phyloP scores from a whole-genome alignment of 176 grass and related monocot species.

The Oropetium thomaeum region DNA sequence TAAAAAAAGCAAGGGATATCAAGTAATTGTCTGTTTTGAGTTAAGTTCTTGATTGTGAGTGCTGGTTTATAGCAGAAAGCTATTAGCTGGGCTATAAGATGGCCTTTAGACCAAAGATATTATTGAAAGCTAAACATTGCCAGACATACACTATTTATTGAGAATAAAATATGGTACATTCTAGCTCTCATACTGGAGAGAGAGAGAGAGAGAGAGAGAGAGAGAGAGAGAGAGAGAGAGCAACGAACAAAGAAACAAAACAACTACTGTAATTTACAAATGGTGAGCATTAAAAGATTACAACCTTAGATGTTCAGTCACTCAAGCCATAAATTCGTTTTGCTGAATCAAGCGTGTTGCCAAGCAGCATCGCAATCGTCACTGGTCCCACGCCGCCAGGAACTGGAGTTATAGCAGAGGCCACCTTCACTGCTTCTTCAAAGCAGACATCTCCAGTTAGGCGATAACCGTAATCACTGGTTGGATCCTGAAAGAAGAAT shows the following conservation, averaged over 20 bases:
- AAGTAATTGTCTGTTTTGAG: neutral
- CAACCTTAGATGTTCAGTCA: conserved; percentile 24
- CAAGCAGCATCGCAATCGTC: conserved; percentile 88
- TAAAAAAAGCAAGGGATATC: neutral
- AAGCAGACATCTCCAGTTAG: conserved; percentile 86
- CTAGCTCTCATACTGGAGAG: conserved; percentile 15
- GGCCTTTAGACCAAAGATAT: neutral
- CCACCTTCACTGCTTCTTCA: conserved; percentile 77
- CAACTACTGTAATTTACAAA: conserved; percentile 48
- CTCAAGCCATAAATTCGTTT: conserved; percentile 49
- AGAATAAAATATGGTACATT: conserved; percentile 21
- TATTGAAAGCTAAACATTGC: neutral
- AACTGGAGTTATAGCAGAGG: conserved; percentile 86
- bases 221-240: conserved; percentile 22
- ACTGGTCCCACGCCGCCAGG: conserved; percentile 92
- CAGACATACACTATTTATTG: conserved; percentile 8
- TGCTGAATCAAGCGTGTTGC: conserved; percentile 77
- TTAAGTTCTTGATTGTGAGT: neutral
- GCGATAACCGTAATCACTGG: conserved; percentile 68
- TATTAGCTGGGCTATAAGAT: neutral
- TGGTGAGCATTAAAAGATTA: neutral
- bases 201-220: neutral
- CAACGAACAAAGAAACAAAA: conserved; percentile 3
- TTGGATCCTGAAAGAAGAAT: conserved; percentile 59
- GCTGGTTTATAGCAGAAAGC: neutral